A percentile compares a stretch with the other conserved stretches of the same genome.
phyloP scores from a whole-genome alignment of 2,329 filamentous ascomycete species.

The Seiridium unicorne region DNA sequence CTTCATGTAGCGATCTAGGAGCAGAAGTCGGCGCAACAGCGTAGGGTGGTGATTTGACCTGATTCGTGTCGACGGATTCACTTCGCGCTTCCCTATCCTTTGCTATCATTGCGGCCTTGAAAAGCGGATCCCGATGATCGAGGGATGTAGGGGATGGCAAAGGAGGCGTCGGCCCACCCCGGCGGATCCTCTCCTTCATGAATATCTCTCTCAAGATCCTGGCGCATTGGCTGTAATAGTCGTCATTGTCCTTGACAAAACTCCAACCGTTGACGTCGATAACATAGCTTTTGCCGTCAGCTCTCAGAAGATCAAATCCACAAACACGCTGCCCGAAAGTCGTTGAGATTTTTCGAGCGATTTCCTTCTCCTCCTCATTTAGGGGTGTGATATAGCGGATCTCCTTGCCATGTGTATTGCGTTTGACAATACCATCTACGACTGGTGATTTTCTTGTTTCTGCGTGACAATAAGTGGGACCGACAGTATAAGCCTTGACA shows the following conservation, averaged over 20 bases:
- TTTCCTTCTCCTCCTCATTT: conserved; percentile 74
- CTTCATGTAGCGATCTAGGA: conserved; percentile 11
- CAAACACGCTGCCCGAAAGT: conserved; percentile 95
- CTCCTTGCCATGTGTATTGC: conserved; percentile 97
- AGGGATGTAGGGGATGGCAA: conserved; percentile 46
- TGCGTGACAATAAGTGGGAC: conserved; percentile 88
- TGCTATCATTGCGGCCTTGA: conserved; percentile 22
- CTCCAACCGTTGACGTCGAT: conserved; percentile 99
- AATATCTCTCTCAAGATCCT: conserved; percentile 87
- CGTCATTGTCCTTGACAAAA: conserved; percentile 98
- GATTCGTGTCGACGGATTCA: conserved; percentile 13
- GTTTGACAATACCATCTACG: conserved; percentile 90
- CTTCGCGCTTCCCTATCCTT: conserved; percentile 39
- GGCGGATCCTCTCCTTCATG: conserved; percentile 70
- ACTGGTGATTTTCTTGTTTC: conserved; percentile 97
- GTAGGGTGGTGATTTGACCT: conserved; percentile 16
- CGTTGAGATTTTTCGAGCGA: conserved; percentile 85
- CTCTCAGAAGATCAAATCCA: conserved; percentile 89
- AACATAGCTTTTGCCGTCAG: conserved; percentile 87
- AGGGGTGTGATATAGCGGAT: conserved; percentile 91
- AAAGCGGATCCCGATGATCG: conserved; percentile 35
- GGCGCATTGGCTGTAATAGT: conserved; percentile 92
- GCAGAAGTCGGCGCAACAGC: conserved; percentile 13
- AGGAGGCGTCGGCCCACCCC: conserved; percentile 55
- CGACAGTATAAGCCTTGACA: conserved; percentile 97